These are phyloP conservation scores for Gracilaria gracilis DNA, from an alignment of 23 red algal species.

Conservation along the genomic window DNA sequence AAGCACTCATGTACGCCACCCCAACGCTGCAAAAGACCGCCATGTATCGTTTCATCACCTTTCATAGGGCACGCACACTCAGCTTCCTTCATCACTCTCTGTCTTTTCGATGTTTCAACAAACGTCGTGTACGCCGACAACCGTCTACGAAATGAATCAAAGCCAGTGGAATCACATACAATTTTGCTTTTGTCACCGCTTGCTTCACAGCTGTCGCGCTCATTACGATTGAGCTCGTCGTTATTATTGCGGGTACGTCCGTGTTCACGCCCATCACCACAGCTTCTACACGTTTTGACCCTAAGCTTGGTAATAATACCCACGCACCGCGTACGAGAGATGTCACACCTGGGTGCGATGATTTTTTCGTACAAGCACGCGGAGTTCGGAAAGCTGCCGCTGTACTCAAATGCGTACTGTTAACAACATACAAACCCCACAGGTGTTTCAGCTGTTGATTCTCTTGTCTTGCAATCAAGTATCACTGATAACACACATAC, in stretches of 20 bases:
- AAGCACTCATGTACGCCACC: slow-evolving; percentile 1
- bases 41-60: not conserved
- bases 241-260: not conserved
- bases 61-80: not conserved
- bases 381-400: not conserved
- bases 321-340: not conserved
- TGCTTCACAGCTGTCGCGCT: not conserved
- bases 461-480: not conserved
- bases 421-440: not conserved
- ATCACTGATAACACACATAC: slow-evolving; percentile 3
- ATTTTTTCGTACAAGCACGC: slow-evolving; percentile 4
- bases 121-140: not conserved
- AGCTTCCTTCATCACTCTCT: not conserved
- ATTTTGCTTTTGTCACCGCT: not conserved
- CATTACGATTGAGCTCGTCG: not conserved
- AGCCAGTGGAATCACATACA: not conserved
- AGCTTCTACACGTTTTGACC: not conserved
- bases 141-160: not conserved
- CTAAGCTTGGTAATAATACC: not conserved
- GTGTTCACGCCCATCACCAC: not conserved
- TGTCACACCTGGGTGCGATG: slow-evolving; percentile 4
- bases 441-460: not conserved
- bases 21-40: not conserved
- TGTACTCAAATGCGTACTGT: slow-evolving; percentile 3
- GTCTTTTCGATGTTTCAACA: not conserved